Conservation (phyloP, 2,329 filamentous ascomycete species). For the Conoideocrella luteorostrata region DNA sequence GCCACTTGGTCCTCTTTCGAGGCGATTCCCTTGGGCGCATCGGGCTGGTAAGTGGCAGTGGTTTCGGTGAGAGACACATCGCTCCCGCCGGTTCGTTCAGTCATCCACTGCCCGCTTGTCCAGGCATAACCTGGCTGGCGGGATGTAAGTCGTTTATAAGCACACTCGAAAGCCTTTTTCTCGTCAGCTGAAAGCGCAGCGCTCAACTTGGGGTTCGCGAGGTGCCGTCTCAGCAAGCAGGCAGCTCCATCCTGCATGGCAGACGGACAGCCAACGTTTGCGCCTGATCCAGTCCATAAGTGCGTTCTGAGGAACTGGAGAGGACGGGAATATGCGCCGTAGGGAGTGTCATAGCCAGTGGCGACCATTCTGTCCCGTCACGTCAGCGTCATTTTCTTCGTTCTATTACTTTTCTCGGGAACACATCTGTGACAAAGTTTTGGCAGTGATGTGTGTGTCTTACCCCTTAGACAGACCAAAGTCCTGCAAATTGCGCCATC, state of each 20-base stretch:
- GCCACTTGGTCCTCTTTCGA: slow-evolving; percentile 18
- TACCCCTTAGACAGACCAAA: slow-evolving; percentile 51
- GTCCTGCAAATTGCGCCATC: slow-evolving; percentile 57
- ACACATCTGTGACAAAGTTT: too few species aligned
- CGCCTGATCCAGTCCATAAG: slow-evolving; percentile 53
- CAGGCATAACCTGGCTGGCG: slow-evolving; percentile 46
- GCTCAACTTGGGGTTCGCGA: slow-evolving; percentile 24
- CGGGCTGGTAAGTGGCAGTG: slow-evolving; percentile 33
- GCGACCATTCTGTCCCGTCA: slow-evolving; percentile 54
- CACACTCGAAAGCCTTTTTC: slow-evolving; percentile 42
- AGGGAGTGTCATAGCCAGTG: slow-evolving; percentile 50
- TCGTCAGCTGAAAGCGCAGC: slow-evolving; percentile 21
- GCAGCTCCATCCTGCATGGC: slow-evolving; percentile 62
- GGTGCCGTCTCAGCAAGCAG: slow-evolving; percentile 39
- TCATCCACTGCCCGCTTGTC: slow-evolving; percentile 77
- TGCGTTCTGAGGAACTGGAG: slow-evolving; percentile 54
- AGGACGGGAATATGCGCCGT: slow-evolving; percentile 45
- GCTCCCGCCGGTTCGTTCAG: slow-evolving; percentile 61
- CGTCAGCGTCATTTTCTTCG: too few species aligned
- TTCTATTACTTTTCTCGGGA: too few species aligned
- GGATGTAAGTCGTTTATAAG: slow-evolving; percentile 47
- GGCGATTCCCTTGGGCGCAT: slow-evolving; percentile 10
- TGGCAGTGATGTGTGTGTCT: slow-evolving; percentile 4
- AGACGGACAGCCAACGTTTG: slow-evolving; percentile 57
- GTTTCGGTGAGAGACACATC: slow-evolving; percentile 66